Evolutionary conservation across 306 rosid species (phyloP), one percentile per base, ranked within the genome.

Genomic region (Trifolium fragiferum): DNA sequence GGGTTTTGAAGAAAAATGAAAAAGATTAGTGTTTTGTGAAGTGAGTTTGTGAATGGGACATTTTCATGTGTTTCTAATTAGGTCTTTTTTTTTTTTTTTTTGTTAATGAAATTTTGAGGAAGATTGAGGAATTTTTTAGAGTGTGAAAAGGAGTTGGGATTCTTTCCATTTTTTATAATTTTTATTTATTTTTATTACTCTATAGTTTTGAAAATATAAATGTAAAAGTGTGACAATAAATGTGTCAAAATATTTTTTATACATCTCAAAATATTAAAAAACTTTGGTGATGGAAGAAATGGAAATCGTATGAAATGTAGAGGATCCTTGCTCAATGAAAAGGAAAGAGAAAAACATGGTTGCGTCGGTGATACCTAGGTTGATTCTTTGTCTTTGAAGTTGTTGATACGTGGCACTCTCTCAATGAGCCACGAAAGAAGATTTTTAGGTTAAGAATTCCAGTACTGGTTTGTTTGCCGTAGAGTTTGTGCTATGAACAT

Each of bases 11-110:
- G 68, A 68, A 73, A 76, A 40, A 65, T 40, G 33, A 70, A 67
- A 72, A 70, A 77, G 54, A 63, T 50, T 83, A 83, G 92, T 88
- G 82, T 82, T 85, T 83, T 43, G 78, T 10, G 72, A 81, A 73
- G 72, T 33, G 63, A 18, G 58, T 70, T 73, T 46, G 68, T 14
- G 66, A n/a, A 76, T 32, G 72, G 74, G n/a, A 73, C 70, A 77
- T 59, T 68, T 80, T 77, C 76, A 8, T 61, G 67, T 33, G 40
- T 4, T 68, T 37, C 10, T 37, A 2, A 2, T 37, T 37, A 37
- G 40, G 40, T 37, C 40, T 37, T 35, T 10, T 35, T 35, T 35
- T 37, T 37, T 37, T 37, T 61, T 50, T 74, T 61, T 71, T 66
- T n/a, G n/a, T 59, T 66, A 4, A 40, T 30, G 30, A 54, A 67